Evolutionary conservation across 1,139 yeast species (phyloP).

Genomic region (Geotrichum bryndzae): DNA sequence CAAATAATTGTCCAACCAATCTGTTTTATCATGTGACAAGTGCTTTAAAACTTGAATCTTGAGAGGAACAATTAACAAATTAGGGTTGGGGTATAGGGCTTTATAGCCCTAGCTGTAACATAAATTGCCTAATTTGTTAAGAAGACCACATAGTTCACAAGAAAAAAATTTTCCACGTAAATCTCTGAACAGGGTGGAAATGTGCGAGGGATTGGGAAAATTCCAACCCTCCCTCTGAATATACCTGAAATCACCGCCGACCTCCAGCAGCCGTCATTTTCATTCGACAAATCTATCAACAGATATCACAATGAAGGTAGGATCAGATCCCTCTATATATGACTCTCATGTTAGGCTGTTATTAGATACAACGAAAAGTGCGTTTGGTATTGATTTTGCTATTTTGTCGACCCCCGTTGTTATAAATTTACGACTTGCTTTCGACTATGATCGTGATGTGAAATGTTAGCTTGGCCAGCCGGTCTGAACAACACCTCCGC

Average conservation of each 20-base stretch:
- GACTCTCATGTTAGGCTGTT: slow-evolving; percentile 28
- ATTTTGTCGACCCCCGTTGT: background rate
- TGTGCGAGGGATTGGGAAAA: slow-evolving; percentile 1
- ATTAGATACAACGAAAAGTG: slow-evolving; percentile 22
- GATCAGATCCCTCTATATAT: slow-evolving; percentile 14
- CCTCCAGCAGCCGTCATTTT: slow-evolving; percentile 15
- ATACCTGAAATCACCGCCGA: slow-evolving; percentile 14
- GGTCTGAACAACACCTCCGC: background rate
- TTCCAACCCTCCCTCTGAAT: slow-evolving; percentile 10
- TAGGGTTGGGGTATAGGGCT: background rate
- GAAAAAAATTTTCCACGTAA: slow-evolving; percentile 10
- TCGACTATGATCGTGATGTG: background rate
- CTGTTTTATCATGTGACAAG: background rate
- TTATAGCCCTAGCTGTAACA: background rate
- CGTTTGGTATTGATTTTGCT: background rate
- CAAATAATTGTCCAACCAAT: no score
- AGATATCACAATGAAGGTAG: slow-evolving; percentile 17
- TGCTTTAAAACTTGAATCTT: background rate
- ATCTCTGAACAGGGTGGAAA: background rate
- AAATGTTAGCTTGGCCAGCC: background rate
- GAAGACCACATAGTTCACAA: background rate
- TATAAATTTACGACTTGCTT: background rate
- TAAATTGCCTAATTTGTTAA: background rate
- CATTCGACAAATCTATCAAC: slow-evolving; percentile 15
- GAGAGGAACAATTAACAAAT: background rate